Evolutionary conservation across 768 basidiomycete species (phyloP).

Genomic region (Lentinula sp.): DNA sequence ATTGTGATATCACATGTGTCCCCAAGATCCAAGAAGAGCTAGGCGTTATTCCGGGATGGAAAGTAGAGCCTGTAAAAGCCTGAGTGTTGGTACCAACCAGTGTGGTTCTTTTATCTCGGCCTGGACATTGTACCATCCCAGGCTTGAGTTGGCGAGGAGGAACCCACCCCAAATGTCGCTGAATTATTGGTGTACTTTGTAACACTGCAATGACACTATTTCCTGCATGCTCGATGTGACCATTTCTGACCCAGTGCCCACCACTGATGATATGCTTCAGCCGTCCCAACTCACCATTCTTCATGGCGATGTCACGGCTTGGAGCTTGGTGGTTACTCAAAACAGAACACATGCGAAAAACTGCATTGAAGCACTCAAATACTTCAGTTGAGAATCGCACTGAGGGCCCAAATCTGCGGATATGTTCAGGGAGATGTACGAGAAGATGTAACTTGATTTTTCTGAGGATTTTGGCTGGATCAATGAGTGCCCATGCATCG

Average conservation of each 20-base stretch:
- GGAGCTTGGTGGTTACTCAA: slow-evolving; percentile 28
- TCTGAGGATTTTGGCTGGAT: slow-evolving; percentile 17
- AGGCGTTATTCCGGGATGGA: too few species aligned
- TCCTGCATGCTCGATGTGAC: not conserved
- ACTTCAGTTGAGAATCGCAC: slow-evolving; percentile 29
- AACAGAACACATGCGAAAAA: slow-evolving; percentile 28
- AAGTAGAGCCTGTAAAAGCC: too few species aligned
- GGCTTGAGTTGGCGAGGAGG: too few species aligned
- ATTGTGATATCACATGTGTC: too few species aligned
- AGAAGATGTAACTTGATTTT: slow-evolving; percentile 30
- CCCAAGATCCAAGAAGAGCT: too few species aligned
- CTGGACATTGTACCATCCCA: too few species aligned
- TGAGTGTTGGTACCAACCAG: not conserved
- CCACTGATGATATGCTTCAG: slow-evolving; percentile 27
- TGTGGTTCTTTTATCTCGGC: not conserved
- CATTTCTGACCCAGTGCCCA: slow-evolving; percentile 18
- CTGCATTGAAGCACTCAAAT: slow-evolving; percentile 31
- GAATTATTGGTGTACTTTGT: slow-evolving; percentile 4
- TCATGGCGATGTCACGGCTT: too few species aligned
- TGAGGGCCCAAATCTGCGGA: slow-evolving; percentile 24
- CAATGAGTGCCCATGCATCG: slow-evolving; percentile 15
- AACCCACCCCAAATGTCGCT: slow-evolving; percentile 14
- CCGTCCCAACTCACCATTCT: slow-evolving; percentile 23
- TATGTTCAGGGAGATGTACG: slow-evolving; percentile 19
- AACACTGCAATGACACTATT: not conserved